Percentiles rank a stretch among this genome's conserved stretches.
phyloP scores from a whole-genome alignment of 106 monocot genomes.

The Dioscorea dumetorum region DNA sequence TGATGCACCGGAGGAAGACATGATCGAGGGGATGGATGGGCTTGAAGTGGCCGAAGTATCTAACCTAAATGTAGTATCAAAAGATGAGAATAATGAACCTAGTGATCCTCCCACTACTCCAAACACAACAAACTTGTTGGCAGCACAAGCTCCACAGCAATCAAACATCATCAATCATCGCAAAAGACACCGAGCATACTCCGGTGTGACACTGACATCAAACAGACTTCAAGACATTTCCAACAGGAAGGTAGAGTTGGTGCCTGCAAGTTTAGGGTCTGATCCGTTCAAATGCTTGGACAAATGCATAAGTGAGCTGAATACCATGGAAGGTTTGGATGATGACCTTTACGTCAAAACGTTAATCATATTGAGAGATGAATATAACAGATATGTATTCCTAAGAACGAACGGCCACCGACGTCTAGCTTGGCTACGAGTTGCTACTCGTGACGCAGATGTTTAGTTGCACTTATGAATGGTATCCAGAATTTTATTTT shows the following conservation, averaged over 20 bases:
- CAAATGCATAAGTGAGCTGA: conserved; percentile 10
- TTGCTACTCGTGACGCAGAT: conserved; percentile 3
- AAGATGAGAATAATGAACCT: not conserved
- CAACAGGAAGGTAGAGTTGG: not conserved
- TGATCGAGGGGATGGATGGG: not conserved
- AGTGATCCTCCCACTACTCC: not conserved
- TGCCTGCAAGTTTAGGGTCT: not conserved
- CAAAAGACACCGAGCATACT: not conserved
- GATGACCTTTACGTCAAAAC: conserved; percentile 11
- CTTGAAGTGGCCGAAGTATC: not conserved
- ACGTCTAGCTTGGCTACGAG: conserved; percentile 7
- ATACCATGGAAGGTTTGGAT: conserved; percentile 5
- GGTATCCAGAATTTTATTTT: too few species aligned
- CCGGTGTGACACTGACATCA: not conserved
- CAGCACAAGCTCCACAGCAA: not conserved
- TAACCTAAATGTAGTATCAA: not conserved
- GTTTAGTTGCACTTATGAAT: conserved; percentile 3
- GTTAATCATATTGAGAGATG: conserved; percentile 4
- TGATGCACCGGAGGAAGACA: not conserved
- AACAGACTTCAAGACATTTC: not conserved
- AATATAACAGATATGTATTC: conserved; percentile 7
- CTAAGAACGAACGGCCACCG: not conserved
- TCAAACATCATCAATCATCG: not conserved
- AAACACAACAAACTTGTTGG: not conserved
- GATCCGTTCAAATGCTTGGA: not conserved